These are phyloP conservation scores for Ceratobasidium theobromae DNA, from an alignment of 1,284 basidiomycete species.

Conservation along the genomic window DNA sequence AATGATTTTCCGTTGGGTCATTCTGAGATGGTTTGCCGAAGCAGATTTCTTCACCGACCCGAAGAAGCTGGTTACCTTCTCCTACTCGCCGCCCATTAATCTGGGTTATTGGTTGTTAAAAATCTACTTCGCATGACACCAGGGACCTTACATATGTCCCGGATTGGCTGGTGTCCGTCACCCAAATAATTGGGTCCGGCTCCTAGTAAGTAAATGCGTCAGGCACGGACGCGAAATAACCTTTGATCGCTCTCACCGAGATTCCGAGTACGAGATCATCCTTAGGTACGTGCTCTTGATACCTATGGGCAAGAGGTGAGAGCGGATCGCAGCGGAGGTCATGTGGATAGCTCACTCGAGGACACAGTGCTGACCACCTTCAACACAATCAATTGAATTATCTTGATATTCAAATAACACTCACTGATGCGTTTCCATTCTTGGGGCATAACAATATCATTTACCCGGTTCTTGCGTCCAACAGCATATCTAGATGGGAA, in stretches of 20 bases:
- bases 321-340: neutral
- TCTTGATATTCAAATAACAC: neutral
- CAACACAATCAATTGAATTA: neutral
- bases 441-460: constrained; percentile 22
- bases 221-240: neutral
- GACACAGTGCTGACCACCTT: constrained; percentile 26
- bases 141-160: constrained; percentile 16
- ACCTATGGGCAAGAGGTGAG: neutral
- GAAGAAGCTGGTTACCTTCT: constrained; percentile 25
- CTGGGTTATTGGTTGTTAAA: neutral
- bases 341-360: constrained; percentile 1
- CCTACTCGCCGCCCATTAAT: constrained; percentile 29
- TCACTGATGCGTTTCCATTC: constrained; percentile 31
- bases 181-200: constrained; percentile 31
- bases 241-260: neutral
- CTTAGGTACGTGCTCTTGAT: constrained; percentile 26
- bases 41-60: constrained; percentile 29
- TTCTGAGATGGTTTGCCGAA: constrained; percentile 29
- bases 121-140: neutral
- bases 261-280: constrained; percentile 25
- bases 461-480: constrained; percentile 25
- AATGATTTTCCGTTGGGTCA: constrained; percentile 28
- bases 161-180: constrained; percentile 24
- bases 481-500: constrained; percentile 13
- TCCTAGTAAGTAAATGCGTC: constrained; percentile 1